Evolutionary conservation across 2,329 filamentous ascomycete genomes (phyloP), one percentile per base, ranked within the genome.

Genomic region (Trichoderma sp.): DNA sequence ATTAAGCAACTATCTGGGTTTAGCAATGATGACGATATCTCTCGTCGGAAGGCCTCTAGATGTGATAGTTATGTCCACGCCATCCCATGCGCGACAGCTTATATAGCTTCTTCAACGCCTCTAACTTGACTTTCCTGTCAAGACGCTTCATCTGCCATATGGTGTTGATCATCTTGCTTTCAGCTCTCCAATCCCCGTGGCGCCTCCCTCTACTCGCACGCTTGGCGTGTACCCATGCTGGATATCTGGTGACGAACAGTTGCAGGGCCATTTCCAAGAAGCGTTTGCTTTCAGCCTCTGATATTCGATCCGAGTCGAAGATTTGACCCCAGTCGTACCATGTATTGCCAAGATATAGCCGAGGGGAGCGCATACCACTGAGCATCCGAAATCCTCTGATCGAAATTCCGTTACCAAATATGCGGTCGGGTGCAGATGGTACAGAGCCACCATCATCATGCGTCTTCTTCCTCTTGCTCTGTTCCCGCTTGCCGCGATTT

Each of bases 361-460:
- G n/a, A 1, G 51, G 51, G 5, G 0, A 15, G 1, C 1, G 3
- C n/a, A 0, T 0, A 15, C 5, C 0, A 2, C 3, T 0, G 3
- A 0, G 14, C 2, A 54, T 39, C 1, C 30, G 17, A 15, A 48
- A 34, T 10, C n/a, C n/a, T 55, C 21, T 52, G 17, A 52, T 50
- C 7, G 12, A 7, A 0, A 1, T 1, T 3, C 21, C 21, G 0
- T 6, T 12, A 5, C 7, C 10, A 10, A 48, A 19, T 52, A 52
- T 34, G 14, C 21, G 12, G 19, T 52, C 48, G 1, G 48, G 48
- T 0, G 17, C 43, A n/a, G 19, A 9, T 14, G 26, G 5, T 30
- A 19, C 17, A n/a, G 17, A 3, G 3, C 3, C 17, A 9, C 3
- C 17, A 9, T 3, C 17, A 5, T 3, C 43, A 7, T 7, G 17